Base-by-base conservation (phyloP, 1,284 basidiomycete genomes). In the Blastosporella zonata region DNA sequence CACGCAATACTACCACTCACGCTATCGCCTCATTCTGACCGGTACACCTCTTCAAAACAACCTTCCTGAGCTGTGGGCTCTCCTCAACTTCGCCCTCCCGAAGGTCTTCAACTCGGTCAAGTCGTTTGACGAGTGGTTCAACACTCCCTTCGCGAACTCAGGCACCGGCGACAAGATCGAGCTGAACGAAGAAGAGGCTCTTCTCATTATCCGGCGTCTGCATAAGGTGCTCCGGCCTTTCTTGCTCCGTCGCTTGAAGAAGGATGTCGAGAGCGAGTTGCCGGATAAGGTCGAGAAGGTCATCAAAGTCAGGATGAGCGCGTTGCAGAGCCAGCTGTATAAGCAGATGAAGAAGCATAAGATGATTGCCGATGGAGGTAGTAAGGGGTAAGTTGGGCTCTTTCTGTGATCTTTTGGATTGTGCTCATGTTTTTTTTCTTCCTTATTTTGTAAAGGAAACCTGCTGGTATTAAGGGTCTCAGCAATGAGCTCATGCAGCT, bases 121-220 rank as follows among this genome's bases (percentile, higher is more conserved):
- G 69, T 97, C 94, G 39, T 99, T 99, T 65, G 97, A 99, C 64
- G 97, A 99, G 66, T 99, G 97, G 97, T 99, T 99, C 79, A 99
- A 99, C 72, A 97, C 96, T 2, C 97, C 97, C 0, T 99, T 99
- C 60, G 96, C 97, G 55, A 98, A 96, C 70, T 94, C 95, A 13
- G 96, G 97, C 28, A 87, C 89, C 0, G 87, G 88, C 17, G 96
- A 99, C 70, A 97, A 96, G 79, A 97, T 99, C 67, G 94, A 97
- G 77, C 72, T 99, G 74, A 98, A 97, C 72, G 97, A 99, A 89
- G 97, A 99, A 90, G 97, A 99, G 75, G 91, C 93, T 2, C 77
- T 99, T 45, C 87, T 99, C 48, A 94, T 99, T 63, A 97, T 99
- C 67, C 88, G 95, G 58, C 95, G 97, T 68, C 71, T 99, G 63